These are phyloP conservation scores for Agaricus sinodeliciosus DNA, from an alignment of 768 basidiomycete species.

Conservation along the genomic window DNA sequence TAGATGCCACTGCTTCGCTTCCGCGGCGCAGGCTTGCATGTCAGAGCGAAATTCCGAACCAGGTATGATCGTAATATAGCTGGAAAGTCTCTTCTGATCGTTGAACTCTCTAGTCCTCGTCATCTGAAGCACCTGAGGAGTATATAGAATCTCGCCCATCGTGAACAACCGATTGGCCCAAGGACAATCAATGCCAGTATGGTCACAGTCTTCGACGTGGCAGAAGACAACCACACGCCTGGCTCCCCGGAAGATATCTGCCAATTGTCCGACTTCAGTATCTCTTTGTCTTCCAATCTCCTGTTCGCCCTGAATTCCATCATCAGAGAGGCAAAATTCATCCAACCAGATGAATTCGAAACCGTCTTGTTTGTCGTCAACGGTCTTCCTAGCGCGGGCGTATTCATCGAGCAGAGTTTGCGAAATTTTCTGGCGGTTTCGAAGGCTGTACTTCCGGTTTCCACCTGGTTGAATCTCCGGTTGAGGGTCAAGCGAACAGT, in stretches of 20 bases:
- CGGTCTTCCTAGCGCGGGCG: neutral
- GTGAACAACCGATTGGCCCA: conserved; percentile 8
- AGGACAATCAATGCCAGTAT: conserved; percentile 1
- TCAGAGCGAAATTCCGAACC: conserved; percentile 2
- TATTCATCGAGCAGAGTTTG: conserved; percentile 1
- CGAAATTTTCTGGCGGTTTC: neutral
- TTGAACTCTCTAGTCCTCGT: neutral
- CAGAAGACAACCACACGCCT: conserved; percentile 6
- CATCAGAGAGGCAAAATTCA: conserved; percentile 7
- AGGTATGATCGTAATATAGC: neutral
- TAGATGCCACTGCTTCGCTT: conserved; percentile 14
- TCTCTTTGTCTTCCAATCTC: neutral
- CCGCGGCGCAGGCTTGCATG: conserved; percentile 8
- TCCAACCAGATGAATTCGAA: conserved; percentile 9
- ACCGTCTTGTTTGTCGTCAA: neutral
- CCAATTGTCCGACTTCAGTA: conserved; percentile 1
- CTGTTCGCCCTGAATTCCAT: neutral
- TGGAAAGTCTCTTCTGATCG: neutral
- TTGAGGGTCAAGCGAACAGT: neutral
- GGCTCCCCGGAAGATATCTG: conserved; percentile 8
- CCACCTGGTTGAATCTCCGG: neutral
- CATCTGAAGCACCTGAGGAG: conserved; percentile 3
- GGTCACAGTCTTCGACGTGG: conserved; percentile 1
- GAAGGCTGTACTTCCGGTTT: neutral
- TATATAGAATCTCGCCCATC: conserved; percentile 5